A percentile compares a stretch with the other conserved stretches of the same genome.
These are phyloP conservation scores for Eucalyptus brandiana DNA, from an alignment of 345 rosid species.

Conservation along the genomic window DNA sequence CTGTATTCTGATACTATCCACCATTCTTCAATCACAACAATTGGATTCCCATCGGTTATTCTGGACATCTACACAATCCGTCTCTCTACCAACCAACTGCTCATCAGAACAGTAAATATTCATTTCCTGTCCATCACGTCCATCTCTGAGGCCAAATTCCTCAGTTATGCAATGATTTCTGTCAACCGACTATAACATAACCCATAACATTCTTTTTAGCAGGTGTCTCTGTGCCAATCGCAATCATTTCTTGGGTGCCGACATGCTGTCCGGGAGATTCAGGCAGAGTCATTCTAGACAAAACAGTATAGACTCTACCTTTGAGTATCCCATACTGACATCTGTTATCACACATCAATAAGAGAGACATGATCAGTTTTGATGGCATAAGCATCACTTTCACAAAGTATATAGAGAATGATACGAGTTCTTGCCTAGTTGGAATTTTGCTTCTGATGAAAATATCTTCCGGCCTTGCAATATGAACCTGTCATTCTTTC, in stretches of 20 bases:
- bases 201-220: not conserved
- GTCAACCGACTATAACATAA: not conserved
- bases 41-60: not conserved
- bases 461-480: not conserved
- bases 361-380: not conserved
- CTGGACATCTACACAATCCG: not conserved
- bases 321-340: not conserved
- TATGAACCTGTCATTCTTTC: conserved; percentile 21
- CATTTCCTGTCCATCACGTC: not conserved
- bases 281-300: not conserved
- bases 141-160: not conserved
- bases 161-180: not conserved
- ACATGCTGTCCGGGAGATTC: not conserved
- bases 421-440: not conserved
- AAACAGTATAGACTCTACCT: not conserved
- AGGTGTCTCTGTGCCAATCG: not conserved
- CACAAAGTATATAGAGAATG: not conserved
- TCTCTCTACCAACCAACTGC: not conserved
- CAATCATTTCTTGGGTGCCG: not conserved
- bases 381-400: not conserved
- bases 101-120: not conserved
- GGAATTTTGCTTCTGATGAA: not conserved
- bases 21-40: not conserved
- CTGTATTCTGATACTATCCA: not conserved
- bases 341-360: not conserved